Conservation (phyloP, 805 yeast genomes). For the Teunomyces funiuensis region DNA sequence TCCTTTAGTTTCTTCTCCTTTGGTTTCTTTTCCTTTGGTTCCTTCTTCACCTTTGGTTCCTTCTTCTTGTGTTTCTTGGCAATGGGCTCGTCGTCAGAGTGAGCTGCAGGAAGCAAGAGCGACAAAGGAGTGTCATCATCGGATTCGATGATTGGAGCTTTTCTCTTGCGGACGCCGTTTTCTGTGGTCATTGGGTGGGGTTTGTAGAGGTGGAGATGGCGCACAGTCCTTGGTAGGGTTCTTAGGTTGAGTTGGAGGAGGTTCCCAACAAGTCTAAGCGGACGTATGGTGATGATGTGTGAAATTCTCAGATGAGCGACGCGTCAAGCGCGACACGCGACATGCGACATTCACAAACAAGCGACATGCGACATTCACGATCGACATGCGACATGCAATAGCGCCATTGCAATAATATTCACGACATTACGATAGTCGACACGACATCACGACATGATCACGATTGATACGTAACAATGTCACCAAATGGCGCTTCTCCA, state of each 20-base stretch:
- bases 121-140: conserved; percentile 21
- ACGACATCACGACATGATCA: too few relatives aligned
- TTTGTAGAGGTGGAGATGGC: background rate
- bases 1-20: conserved; percentile 3
- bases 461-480: too few relatives aligned
- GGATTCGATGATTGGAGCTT: background rate
- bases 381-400: too few relatives aligned
- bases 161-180: background rate
- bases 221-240: background rate
- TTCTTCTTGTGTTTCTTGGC: conserved; percentile 5
- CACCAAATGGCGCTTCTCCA: background rate
- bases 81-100: conserved; percentile 1
- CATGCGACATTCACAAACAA: too few relatives aligned
- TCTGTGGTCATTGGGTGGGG: background rate
- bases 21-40: conserved; percentile 3
- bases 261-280: too few relatives aligned
- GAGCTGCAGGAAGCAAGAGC: too few relatives aligned
- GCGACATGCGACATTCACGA: too few relatives aligned
- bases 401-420: too few relatives aligned
- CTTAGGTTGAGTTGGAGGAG: background rate
- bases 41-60: conserved; percentile 7
- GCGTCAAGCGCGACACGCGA: too few relatives aligned
- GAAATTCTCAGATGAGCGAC: conserved; percentile 3
- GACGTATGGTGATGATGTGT: too few relatives aligned
- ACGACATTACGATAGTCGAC: too few relatives aligned